Evolutionary conservation across 2,329 filamentous ascomycete species (phyloP).

Genomic region (Colletotrichum zoysiae): DNA sequence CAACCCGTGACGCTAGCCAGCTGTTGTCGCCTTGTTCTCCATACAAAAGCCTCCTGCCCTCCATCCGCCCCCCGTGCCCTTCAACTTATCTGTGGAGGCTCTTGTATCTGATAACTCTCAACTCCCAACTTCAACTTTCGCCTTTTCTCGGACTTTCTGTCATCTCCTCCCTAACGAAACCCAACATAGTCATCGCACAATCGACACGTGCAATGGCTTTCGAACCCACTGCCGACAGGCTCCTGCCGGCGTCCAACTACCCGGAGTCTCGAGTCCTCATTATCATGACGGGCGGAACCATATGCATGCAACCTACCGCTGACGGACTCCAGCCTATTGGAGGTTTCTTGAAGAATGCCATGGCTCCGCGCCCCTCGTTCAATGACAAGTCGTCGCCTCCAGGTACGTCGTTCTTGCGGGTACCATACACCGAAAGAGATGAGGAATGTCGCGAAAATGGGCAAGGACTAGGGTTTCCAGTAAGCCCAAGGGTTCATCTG

Average conservation of each 20-base stretch:
- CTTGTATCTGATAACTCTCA: conserved; percentile 26
- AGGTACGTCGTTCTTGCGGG: conserved; percentile 47
- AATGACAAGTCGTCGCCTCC: conserved; percentile 77
- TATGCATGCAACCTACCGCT: conserved; percentile 88
- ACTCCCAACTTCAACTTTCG: conserved; percentile 15
- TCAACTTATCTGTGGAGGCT: conserved; percentile 36
- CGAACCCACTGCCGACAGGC: conserved; percentile 27
- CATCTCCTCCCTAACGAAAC: not conserved
- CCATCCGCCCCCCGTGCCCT: conserved; percentile 38
- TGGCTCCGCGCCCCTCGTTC: conserved; percentile 86
- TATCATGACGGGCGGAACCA: conserved; percentile 90
- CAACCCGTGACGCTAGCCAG: conserved; percentile 35
- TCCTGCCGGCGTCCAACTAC: conserved; percentile 47
- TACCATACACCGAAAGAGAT: not conserved
- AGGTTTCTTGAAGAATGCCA: conserved; percentile 84
- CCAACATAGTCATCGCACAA: not conserved
- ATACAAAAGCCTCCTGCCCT: conserved; percentile 39
- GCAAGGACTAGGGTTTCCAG: conserved; percentile 5
- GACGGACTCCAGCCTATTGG: conserved; percentile 84
- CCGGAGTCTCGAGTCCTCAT: conserved; percentile 87
- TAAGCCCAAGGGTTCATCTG: not conserved
- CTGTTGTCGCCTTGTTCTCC: conserved; percentile 29
- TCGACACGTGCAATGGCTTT: conserved; percentile 24
- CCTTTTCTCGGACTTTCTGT: not conserved
- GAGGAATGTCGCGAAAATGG: not conserved